Conservation (phyloP, 805 yeast species). For the Candida parachauliodes region DNA sequence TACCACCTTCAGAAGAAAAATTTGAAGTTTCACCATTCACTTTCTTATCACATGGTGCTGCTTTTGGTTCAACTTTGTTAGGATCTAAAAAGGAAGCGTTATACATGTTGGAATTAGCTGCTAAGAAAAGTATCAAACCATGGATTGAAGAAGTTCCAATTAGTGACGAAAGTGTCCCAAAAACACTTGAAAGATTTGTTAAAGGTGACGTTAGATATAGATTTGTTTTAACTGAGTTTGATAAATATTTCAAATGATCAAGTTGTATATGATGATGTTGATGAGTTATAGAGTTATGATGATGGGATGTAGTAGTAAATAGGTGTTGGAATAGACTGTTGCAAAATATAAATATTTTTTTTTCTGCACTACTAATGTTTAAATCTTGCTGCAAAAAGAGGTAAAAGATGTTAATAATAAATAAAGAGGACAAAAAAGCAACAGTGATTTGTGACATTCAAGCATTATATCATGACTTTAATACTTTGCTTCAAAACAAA, state of each 20-base stretch:
- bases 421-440: too few species aligned
- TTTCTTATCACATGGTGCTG: slow-evolving; percentile 47
- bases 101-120: slow-evolving; percentile 65
- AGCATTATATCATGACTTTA: too few species aligned
- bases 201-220: slow-evolving; percentile 60
- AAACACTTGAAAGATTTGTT: slow-evolving; percentile 53
- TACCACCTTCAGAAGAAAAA: slow-evolving; percentile 48
- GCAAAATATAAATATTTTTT: too few species aligned
- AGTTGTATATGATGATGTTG: not conserved
- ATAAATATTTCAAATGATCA: slow-evolving; percentile 34
- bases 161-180: slow-evolving; percentile 47
- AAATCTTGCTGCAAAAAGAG: too few species aligned
- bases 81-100: slow-evolving; percentile 64
- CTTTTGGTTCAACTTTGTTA: slow-evolving; percentile 55
- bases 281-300: not conserved
- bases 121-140: slow-evolving; percentile 52
- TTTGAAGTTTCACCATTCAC: slow-evolving; percentile 48
- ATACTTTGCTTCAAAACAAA: too few species aligned
- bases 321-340: not conserved
- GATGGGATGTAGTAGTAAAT: not conserved
- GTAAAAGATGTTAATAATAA: too few species aligned
- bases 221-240: slow-evolving; percentile 56
- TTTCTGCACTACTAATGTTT: not conserved
- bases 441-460: too few species aligned
- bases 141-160: slow-evolving; percentile 63